Evolutionary conservation across 495 filamentous ascomycete genomes (phyloP).

Genomic region (Penicillium crystallinum): DNA sequence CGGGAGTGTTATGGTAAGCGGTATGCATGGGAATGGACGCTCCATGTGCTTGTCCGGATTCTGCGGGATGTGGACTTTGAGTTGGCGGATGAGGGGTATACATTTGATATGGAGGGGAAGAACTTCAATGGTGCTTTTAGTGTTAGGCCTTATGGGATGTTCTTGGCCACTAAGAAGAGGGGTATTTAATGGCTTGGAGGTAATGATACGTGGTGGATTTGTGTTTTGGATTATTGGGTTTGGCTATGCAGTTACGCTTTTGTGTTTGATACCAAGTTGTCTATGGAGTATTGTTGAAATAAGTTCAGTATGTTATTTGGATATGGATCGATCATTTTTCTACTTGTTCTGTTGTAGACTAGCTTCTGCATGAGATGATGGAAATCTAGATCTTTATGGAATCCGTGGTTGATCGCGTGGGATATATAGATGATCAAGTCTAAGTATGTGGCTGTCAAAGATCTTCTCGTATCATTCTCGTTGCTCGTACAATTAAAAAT

Average conservation of each 20-base stretch:
- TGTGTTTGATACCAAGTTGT: not conserved
- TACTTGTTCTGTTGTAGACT: too few species aligned
- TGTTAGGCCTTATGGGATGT: slow-evolving; percentile 22
- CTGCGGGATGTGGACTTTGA: slow-evolving; percentile 41
- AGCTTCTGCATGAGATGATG: too few species aligned
- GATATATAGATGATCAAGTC: too few species aligned
- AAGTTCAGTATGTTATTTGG: too few species aligned
- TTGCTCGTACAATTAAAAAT: too few species aligned
- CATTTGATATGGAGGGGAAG: slow-evolving; percentile 15
- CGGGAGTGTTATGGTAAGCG: slow-evolving; percentile 59
- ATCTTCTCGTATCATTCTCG: too few species aligned
- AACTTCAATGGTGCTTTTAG: slow-evolving; percentile 38
- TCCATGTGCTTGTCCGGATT: slow-evolving; percentile 36
- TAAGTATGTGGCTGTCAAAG: too few species aligned
- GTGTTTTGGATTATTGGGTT: not conserved
- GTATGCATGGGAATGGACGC: slow-evolving; percentile 59
- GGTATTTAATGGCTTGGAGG: not conserved
- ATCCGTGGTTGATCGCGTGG: too few species aligned
- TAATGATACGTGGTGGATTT: not conserved
- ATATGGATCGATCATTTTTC: too few species aligned
- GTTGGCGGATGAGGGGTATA: slow-evolving; percentile 39
- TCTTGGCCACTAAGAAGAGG: not conserved
- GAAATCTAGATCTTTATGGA: too few species aligned
- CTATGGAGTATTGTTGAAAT: too few species aligned
- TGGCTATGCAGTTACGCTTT: not conserved